Percentiles rank a stretch among this genome's conserved stretches.
phyloP scores from a whole-genome alignment of 2,329 filamentous ascomycete species.

The Diplodia corticola region DNA sequence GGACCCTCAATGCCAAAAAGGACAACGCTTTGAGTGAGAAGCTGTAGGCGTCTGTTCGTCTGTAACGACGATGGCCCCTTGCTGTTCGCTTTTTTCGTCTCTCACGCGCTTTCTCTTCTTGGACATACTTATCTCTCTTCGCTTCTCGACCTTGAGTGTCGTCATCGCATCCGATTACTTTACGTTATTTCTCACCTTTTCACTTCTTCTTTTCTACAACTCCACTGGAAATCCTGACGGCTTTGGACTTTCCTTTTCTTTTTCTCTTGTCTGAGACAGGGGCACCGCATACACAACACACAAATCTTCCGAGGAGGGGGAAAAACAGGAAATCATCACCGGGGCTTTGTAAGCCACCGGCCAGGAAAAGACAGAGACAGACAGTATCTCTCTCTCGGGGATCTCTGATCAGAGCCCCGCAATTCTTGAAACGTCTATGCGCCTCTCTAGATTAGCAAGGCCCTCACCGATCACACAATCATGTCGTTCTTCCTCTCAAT shows the following conservation, averaged over 20 bases:
- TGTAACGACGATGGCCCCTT: background rate
- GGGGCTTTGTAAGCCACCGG: background rate
- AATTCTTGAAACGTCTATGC: background rate
- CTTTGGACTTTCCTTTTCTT: background rate
- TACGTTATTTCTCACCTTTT: too few relatives aligned
- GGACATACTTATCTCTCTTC: background rate
- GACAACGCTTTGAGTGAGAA: constrained; percentile 13
- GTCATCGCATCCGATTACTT: background rate
- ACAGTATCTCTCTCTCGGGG: background rate
- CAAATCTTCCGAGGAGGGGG: background rate
- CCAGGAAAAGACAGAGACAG: background rate
- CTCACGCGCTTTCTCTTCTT: background rate
- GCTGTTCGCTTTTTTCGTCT: background rate
- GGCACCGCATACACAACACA: background rate
- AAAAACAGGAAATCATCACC: background rate
- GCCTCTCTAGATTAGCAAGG: background rate
- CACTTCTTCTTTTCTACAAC: background rate
- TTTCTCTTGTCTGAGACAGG: background rate
- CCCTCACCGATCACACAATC: background rate
- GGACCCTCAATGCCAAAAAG: background rate
- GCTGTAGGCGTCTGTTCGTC: background rate
- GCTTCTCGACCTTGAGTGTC: background rate
- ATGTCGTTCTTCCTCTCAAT: background rate
- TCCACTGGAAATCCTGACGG: background rate
- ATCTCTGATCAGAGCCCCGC: background rate